phyloP scores from a whole-genome alignment of 2,329 filamentous ascomycete genomes.

The Sphaerulina musiva region DNA sequence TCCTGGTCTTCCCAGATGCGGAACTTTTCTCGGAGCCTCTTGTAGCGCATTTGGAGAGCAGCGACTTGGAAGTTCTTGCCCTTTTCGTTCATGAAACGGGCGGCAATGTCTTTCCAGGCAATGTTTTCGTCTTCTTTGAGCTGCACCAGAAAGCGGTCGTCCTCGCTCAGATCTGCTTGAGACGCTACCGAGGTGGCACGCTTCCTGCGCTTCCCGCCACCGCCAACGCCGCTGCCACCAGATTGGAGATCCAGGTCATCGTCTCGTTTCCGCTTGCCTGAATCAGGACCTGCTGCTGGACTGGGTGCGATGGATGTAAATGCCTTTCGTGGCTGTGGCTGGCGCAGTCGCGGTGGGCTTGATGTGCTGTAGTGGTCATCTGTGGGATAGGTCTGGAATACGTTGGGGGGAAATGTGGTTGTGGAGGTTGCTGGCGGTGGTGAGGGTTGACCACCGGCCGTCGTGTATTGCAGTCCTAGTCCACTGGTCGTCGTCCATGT shows the following conservation, averaged over 20 bases:
- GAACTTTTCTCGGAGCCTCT: slow-evolving; percentile 46
- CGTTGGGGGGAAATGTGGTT: slow-evolving; percentile 32
- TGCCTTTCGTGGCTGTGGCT: slow-evolving; percentile 38
- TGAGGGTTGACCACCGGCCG: slow-evolving; percentile 27
- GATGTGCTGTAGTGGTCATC: slow-evolving; percentile 28
- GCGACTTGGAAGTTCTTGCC: slow-evolving; percentile 47
- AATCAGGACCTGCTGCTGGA: slow-evolving; percentile 28
- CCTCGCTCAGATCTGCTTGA: slow-evolving; percentile 42
- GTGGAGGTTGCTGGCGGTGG: slow-evolving; percentile 10
- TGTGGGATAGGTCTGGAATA: slow-evolving; percentile 27
- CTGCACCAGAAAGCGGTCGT: slow-evolving; percentile 45
- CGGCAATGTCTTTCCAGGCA: slow-evolving; percentile 51
- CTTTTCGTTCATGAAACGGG: slow-evolving; percentile 44
- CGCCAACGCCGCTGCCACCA: neutral
- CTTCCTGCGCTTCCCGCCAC: slow-evolving; percentile 40
- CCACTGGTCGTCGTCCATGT: slow-evolving; percentile 36
- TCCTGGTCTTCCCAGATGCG: slow-evolving; percentile 49
- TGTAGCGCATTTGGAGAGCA: slow-evolving; percentile 50
- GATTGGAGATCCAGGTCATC: slow-evolving; percentile 26
- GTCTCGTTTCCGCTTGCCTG: slow-evolving; percentile 36
- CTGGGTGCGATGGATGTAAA: slow-evolving; percentile 43
- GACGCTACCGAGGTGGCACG: slow-evolving; percentile 34
- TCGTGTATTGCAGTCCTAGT: slow-evolving; percentile 38
- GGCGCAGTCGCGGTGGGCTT: slow-evolving; percentile 27
- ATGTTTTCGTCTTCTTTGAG: slow-evolving; percentile 49